Conservation (phyloP, 139 green algal genomes). For the Closterium sp. region DNA sequence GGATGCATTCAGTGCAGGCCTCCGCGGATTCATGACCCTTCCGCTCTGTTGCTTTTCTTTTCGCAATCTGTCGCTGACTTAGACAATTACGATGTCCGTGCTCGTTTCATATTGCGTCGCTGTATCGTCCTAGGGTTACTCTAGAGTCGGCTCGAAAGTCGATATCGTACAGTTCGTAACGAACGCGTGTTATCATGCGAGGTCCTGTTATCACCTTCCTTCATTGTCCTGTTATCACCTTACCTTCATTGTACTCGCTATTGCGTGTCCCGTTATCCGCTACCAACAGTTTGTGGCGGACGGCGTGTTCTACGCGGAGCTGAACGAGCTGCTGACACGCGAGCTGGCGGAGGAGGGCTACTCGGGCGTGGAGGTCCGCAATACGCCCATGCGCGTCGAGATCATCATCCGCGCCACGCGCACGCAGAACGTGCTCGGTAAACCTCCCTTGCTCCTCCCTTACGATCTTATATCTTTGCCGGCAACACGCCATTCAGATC, state of each 20-base stretch:
- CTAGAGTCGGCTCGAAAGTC: no score
- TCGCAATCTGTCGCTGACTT: no score
- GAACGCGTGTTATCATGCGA: slow-evolving; percentile 89
- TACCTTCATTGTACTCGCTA: neutral
- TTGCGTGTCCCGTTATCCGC: neutral
- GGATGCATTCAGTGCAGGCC: no score
- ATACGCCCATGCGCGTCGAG: slow-evolving; percentile 96
- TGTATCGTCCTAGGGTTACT: no score
- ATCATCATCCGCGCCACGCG: slow-evolving; percentile 99
- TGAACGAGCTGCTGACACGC: slow-evolving; percentile 97
- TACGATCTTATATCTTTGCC: slow-evolving; percentile 8
- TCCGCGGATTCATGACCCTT: neutral
- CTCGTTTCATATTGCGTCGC: neutral
- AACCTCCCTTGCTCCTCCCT: slow-evolving; percentile 10
- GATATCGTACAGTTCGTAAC: slow-evolving; percentile 97
- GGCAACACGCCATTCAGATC: slow-evolving; percentile 53
- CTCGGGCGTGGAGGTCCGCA: slow-evolving; percentile 96
- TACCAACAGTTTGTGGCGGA: slow-evolving; percentile 97
- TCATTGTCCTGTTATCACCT: neutral
- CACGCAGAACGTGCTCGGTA: slow-evolving; percentile 96
- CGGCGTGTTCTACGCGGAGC: slow-evolving; percentile 99
- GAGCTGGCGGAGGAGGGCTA: slow-evolving; percentile 97
- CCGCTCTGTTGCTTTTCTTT: neutral
- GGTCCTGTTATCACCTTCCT: neutral
- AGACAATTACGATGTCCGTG: neutral